Conservation (phyloP, 1,284 basidiomycete species). For the Naganishia sp. region DNA sequence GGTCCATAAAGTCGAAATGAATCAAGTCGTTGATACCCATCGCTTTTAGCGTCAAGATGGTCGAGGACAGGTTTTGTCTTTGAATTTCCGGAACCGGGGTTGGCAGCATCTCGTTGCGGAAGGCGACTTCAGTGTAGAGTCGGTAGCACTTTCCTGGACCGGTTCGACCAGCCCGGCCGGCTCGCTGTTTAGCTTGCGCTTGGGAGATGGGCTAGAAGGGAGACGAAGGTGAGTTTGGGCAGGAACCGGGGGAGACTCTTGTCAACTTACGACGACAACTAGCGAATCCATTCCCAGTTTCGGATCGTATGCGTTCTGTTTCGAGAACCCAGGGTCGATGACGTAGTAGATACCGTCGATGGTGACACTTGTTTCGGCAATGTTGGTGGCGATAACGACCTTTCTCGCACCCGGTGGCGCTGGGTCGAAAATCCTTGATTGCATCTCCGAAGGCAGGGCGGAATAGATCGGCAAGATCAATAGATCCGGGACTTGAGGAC, state of each 20-base stretch:
- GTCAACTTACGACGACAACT: constrained; percentile 72
- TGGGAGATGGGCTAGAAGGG: constrained; percentile 82
- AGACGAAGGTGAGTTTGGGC: neutral
- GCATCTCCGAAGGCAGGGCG: constrained; percentile 94
- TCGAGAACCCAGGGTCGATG: constrained; percentile 96
- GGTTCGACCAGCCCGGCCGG: constrained; percentile 94
- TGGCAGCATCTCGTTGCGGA: constrained; percentile 98
- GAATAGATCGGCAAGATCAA: constrained; percentile 97
- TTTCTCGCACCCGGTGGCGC: constrained; percentile 95
- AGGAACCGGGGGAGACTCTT: too few relatives aligned
- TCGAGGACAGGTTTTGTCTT: constrained; percentile 86
- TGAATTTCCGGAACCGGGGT: constrained; percentile 98
- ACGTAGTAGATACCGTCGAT: constrained; percentile 99
- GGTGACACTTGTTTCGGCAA: constrained; percentile 96
- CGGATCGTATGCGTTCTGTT: constrained; percentile 98
- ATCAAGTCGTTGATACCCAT: constrained; percentile 99
- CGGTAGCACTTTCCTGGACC: constrained; percentile 99
- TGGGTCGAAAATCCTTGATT: constrained; percentile 95
- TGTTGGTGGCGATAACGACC: constrained; percentile 97
- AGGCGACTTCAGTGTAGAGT: constrained; percentile 95
- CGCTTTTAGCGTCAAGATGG: constrained; percentile 93
- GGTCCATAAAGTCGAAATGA: constrained; percentile 99
- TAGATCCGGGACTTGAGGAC: constrained; percentile 94
- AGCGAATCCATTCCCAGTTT: constrained; percentile 97
- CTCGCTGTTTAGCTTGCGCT: constrained; percentile 91